Percentiles rank a stretch among this genome's conserved stretches.
Conservation (phyloP, 164 flowering plant genomes). For the Nelumbo lutea region DNA sequence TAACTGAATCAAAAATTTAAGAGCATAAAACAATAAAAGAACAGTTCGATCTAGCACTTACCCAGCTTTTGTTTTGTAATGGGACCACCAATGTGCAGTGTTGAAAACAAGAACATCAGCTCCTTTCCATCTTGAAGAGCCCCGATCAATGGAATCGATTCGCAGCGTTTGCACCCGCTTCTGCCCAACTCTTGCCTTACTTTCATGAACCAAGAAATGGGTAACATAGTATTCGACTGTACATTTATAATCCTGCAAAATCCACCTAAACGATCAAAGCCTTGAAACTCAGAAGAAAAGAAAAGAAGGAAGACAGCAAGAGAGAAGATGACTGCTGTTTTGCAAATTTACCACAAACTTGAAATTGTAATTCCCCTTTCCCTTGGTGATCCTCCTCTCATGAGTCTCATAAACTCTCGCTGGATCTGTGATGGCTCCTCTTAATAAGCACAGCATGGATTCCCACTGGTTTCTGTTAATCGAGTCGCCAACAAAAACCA, state of each 20-base stretch:
- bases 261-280: conserved; percentile 9
- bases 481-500: conserved; percentile 95
- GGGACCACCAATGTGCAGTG: conserved; percentile 99
- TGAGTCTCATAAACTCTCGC: conserved; percentile 74
- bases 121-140: conserved; percentile 88
- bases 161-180: conserved; percentile 66
- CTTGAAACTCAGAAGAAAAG: not conserved
- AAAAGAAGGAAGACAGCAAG: not conserved
- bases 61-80: conserved; percentile 94
- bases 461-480: conserved; percentile 98
- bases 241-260: conserved; percentile 77
- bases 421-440: conserved; percentile 72
- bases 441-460: conserved; percentile 87
- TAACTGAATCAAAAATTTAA: too few relatives aligned
- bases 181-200: conserved; percentile 70
- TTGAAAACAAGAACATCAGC: conserved; percentile 95
- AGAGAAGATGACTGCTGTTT: not conserved
- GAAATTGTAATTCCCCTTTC: conserved; percentile 78
- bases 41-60: conserved; percentile 26
- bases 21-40: too few relatives aligned
- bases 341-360: conserved; percentile 67
- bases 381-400: conserved; percentile 73
- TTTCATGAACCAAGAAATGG: conserved; percentile 84
- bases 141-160: conserved; percentile 68
- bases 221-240: conserved; percentile 86